These are phyloP conservation scores for Artemisia argyi DNA, from an alignment of 129 eudicot species.

Conservation along the genomic window DNA sequence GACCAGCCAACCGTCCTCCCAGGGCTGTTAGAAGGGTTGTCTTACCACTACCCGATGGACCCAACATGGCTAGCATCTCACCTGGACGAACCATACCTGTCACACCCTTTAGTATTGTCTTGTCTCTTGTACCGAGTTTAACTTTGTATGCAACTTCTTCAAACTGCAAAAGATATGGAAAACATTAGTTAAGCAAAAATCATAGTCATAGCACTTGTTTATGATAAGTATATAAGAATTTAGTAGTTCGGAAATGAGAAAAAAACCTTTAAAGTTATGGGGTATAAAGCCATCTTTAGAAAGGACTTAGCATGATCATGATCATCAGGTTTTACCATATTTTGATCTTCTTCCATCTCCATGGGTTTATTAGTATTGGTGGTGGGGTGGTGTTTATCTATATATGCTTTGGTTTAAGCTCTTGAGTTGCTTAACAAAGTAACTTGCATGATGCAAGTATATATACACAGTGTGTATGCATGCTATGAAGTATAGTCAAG, in stretches of 20 bases:
- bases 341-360: conserved; percentile 33
- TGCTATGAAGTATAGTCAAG: conserved; percentile 15
- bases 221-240: neutral
- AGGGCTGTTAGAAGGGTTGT: conserved; percentile 92
- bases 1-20: conserved; percentile 82
- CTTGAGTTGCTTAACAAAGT: conserved; percentile 37
- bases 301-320: conserved; percentile 42
- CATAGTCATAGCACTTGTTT: neutral
- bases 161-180: conserved; percentile 55
- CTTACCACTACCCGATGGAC: conserved; percentile 99
- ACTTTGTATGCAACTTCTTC: conserved; percentile 86
- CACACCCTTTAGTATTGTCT: conserved; percentile 79
- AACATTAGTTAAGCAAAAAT: conserved; percentile 1
- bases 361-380: conserved; percentile 11
- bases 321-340: conserved; percentile 28
- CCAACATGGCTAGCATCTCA: conserved; percentile 94
- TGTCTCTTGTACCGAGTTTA: conserved; percentile 50
- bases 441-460: conserved; percentile 35
- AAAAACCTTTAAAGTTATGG: conserved; percentile 80
- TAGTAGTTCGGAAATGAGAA: conserved; percentile 23
- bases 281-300: conserved; percentile 46
- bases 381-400: conserved; percentile 9
- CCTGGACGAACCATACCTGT: conserved; percentile 87
- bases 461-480: conserved; percentile 34
- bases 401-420: conserved; percentile 21